Base-by-base conservation (phyloP, 2,329 filamentous ascomycete genomes). In the Alternaria brassicicola region DNA sequence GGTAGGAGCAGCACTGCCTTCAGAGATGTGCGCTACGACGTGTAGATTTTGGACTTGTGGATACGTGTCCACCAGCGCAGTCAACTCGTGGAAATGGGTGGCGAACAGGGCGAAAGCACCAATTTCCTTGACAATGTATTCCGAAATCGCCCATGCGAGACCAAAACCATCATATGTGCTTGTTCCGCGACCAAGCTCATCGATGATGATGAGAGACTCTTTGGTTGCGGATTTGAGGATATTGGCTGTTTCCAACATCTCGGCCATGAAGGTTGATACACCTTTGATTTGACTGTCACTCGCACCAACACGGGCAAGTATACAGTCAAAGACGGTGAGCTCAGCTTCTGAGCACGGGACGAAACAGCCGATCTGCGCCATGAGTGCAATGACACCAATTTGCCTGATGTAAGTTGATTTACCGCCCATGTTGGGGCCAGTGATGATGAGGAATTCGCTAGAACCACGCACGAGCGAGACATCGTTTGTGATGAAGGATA, bases 361-460 rank as follows among this genome's bases (percentile, higher is more conserved):
- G 72, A 98, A 99, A 78, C 93, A 97, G 54, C 95, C 95, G 19
- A 96, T 88, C 76, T 99, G 95, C 0, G 95, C 95, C 93, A 99
- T 96, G 33, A 99, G 85, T 1, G 95, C 94, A 59, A 99, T 95
- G 52, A 97, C 95, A 30, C 94, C 95, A 21, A 97, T 96, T 76
- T 98, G 95, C 17, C 96, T 90, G 73, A 99, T 99, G 76, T 97
- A 99, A 0, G 94, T 99, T 8, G 92, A 97, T 80, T 99, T 99
- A 69, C 95, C 95, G 67, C 95, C 96, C 95, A 99, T 99, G 79
- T 99, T 99, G 49, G 95, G 95, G 0, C 95, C 95, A 0, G 94
- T 98, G 75, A 98, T 97, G 80, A 97, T 94, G 36, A 97, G 84
- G 79, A 99, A 98, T 3, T 94, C 93, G 0, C 92, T 96, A 46